Percentiles rank a stretch among this genome's conserved stretches.
Conservation (phyloP, 169 alveolate species). For the Plasmodium inui region DNA sequence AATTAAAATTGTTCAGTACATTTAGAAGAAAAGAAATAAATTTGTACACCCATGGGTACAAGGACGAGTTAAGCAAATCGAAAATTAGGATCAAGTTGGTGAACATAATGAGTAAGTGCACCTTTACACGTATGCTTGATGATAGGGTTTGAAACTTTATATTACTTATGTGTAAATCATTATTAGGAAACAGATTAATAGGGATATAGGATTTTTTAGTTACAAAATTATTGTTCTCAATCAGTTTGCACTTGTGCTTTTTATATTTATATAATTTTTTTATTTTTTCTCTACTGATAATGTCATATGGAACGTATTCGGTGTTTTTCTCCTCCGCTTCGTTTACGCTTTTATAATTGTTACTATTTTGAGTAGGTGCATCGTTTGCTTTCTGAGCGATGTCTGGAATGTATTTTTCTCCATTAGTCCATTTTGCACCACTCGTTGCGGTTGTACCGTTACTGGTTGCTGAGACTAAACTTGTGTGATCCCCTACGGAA, state of each 20-base stretch:
- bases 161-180: conserved; percentile 18
- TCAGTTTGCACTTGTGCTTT: conserved; percentile 17
- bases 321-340: not conserved
- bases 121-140: conserved; percentile 21
- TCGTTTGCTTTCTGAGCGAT: not conserved
- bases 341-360: not conserved
- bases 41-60: conserved; percentile 52
- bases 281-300: conserved; percentile 22
- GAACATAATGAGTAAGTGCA: conserved; percentile 18
- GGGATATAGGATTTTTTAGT: conserved; percentile 34
- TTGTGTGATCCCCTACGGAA: not conserved
- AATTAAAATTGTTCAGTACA: conserved; percentile 39
- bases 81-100: conserved; percentile 38
- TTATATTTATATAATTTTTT: conserved; percentile 52
- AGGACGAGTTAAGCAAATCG: conserved; percentile 29
- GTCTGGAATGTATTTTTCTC: not conserved
- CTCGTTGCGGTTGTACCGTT: not conserved
- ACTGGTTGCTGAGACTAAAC: not conserved
- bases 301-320: conserved; percentile 33
- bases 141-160: conserved; percentile 33
- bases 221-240: conserved; percentile 32
- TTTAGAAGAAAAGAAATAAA: conserved; percentile 40
- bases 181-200: conserved; percentile 39
- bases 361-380: not conserved
- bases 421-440: not conserved